Conservation (phyloP, 2,329 filamentous ascomycete genomes). For the Neofusicoccum parvum region DNA sequence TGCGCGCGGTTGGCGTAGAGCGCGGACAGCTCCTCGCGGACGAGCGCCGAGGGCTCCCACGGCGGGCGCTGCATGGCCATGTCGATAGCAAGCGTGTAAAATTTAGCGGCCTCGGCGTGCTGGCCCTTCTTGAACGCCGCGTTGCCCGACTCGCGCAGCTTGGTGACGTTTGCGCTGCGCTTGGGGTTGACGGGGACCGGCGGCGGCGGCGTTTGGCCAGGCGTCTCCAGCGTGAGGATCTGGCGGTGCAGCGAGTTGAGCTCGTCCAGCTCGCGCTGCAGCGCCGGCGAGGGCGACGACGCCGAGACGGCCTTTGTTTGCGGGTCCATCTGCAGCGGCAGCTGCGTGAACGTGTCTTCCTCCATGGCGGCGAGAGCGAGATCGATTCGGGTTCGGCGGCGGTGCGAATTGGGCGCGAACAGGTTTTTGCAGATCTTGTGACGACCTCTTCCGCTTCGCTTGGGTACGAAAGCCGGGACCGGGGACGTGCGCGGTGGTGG, state of each 20-base stretch:
- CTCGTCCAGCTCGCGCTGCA: conserved; percentile 58
- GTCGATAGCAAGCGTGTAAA: conserved; percentile 84
- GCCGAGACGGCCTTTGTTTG: conserved; percentile 71
- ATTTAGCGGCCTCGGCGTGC: conserved; percentile 72
- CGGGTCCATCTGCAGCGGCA: conserved; percentile 82
- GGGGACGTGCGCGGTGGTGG: conserved; percentile 15
- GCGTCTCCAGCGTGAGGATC: conserved; percentile 66
- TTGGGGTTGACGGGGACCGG: conserved; percentile 93
- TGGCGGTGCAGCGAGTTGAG: conserved; percentile 79
- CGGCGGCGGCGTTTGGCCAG: conserved; percentile 73
- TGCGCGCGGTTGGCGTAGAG: conserved; percentile 88
- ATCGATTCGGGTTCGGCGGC: background rate
- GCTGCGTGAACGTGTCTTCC: conserved; percentile 72
- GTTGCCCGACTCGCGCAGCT: conserved; percentile 89
- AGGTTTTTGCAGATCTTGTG: background rate
- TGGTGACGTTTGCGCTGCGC: conserved; percentile 81
- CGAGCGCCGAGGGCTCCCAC: conserved; percentile 85
- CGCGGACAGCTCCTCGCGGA: conserved; percentile 79
- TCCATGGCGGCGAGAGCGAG: conserved; percentile 4
- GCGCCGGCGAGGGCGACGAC: conserved; percentile 41
- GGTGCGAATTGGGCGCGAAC: background rate
- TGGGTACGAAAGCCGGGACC: background rate
- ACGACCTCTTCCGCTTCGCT: background rate
- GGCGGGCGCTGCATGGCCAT: conserved; percentile 81
- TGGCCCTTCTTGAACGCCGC: conserved; percentile 76